Conservation (phyloP, 139 green algal species). For the Chlorella sp. region DNA sequence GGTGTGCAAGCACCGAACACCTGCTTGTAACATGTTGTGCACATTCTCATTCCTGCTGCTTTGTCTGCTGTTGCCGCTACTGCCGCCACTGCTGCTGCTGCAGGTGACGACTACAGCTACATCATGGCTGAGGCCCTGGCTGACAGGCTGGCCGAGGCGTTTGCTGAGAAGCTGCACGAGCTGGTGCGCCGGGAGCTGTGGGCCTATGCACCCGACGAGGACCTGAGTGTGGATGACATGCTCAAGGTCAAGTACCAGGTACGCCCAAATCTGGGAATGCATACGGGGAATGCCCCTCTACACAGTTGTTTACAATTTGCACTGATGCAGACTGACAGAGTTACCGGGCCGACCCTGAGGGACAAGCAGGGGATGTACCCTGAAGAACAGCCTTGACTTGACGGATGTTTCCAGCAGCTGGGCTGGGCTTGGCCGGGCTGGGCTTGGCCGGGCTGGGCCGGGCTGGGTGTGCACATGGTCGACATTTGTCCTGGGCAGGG, state of each 20-base stretch:
- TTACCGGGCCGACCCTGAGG: neutral
- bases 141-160: conserved; percentile 93
- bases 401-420: too few relatives aligned
- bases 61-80: too few relatives aligned
- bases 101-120: conserved; percentile 82
- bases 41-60: too few relatives aligned
- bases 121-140: conserved; percentile 98
- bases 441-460: too few relatives aligned
- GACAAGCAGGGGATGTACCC: neutral
- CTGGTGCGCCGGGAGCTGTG: conserved; percentile 83
- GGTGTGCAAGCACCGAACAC: too few relatives aligned
- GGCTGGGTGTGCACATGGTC: too few relatives aligned
- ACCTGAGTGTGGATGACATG: conserved; percentile 82
- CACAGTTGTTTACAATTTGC: neutral
- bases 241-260: conserved; percentile 98
- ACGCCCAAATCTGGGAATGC: neutral
- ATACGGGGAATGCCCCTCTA: neutral
- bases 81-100: neutral
- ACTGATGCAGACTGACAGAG: neutral
- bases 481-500: neutral
- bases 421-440: too few relatives aligned
- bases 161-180: conserved; percentile 94
- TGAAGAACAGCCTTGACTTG: neutral
- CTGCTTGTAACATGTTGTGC: neutral
- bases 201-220: conserved; percentile 90